Base-by-base conservation (phyloP, 257 asterid species). In the Ilex asprella region DNA sequence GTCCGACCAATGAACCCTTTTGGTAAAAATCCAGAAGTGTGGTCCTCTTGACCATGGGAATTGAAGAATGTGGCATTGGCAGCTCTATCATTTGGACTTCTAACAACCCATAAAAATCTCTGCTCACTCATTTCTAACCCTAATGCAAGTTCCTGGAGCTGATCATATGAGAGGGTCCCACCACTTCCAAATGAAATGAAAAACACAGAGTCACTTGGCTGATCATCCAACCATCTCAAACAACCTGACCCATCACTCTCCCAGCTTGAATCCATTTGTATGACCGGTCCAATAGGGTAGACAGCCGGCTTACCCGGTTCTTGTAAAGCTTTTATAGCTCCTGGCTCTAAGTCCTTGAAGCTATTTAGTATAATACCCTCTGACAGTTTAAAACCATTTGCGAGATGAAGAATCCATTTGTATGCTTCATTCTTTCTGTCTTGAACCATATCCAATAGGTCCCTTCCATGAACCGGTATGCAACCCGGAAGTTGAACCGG, bases 211-310 rank as follows among this genome's bases (percentile, higher is more conserved):
- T 49, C 68, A 44, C 47, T 47, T 16, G 73, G 76, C 55, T 75
- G 73, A 13, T 39, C 58, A 49, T 66, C 67, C 32, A 75, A 61
- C 80, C 80, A 75, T 54, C 39, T 58, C 60, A 66, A 54, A 31
- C 67, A 61, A 46, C 51, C 59, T 35, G 58, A 61, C 16, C 14
- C 59, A 13, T 58, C 52, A 35, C 6, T 4, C 2, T 55, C 49
- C 10, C 5, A n/a, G 14, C 27, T 46, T 12, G 78, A 61, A 30
- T 69, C 79, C 67, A 56, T 68, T 16, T 70, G 82, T 12, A 82
- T 76, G 16, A 87, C 31, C 6, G 97, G 97, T 6, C 97, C 97
- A 1, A 89, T 52, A 7, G 87, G 88, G n/a, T 78, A 81, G 67
- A 90, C 77, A 6, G 54, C 63, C 10, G 93, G 95, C 7, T 70